phyloP scores from a whole-genome alignment of 768 basidiomycete species.

The Lactifluus piperatus region DNA sequence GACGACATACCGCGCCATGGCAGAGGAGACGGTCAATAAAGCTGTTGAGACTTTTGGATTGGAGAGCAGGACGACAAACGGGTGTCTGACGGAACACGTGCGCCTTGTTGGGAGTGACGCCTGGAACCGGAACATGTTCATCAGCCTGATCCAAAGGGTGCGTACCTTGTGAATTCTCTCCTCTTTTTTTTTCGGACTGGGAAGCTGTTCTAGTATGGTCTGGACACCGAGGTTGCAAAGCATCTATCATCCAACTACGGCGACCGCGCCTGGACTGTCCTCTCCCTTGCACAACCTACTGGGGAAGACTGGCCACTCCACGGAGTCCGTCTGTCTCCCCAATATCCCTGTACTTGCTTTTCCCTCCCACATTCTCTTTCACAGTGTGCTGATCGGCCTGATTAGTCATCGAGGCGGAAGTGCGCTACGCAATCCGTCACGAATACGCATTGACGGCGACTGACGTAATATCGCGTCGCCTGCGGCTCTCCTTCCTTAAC shows the following conservation, averaged over 20 bases:
- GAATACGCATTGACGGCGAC: slow-evolving; percentile 92
- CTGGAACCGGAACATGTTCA: slow-evolving; percentile 96
- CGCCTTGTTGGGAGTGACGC: slow-evolving; percentile 87
- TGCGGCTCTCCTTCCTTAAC: slow-evolving; percentile 92
- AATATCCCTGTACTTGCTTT: slow-evolving; percentile 61
- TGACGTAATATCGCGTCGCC: slow-evolving; percentile 88
- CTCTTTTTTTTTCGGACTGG: background rate
- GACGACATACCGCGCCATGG: slow-evolving; percentile 97
- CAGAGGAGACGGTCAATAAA: slow-evolving; percentile 85
- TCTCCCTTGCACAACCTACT: slow-evolving; percentile 68
- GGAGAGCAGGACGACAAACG: slow-evolving; percentile 41
- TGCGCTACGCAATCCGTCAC: slow-evolving; percentile 76
- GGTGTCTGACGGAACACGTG: slow-evolving; percentile 71
- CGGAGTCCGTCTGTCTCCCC: slow-evolving; percentile 58
- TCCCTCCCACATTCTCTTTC: background rate
- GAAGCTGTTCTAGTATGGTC: slow-evolving; percentile 52
- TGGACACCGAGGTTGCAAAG: slow-evolving; percentile 86
- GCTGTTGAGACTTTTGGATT: slow-evolving; percentile 76
- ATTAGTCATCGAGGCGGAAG: slow-evolving; percentile 84
- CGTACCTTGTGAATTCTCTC: slow-evolving; percentile 23
- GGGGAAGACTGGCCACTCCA: slow-evolving; percentile 81
- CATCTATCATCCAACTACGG: slow-evolving; percentile 93
- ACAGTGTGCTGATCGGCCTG: background rate
- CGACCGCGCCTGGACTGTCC: slow-evolving; percentile 93
- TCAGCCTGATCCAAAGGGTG: slow-evolving; percentile 86